Evolutionary conservation across 768 basidiomycete species (phyloP).

Genomic region (Myochromella boudieri): DNA sequence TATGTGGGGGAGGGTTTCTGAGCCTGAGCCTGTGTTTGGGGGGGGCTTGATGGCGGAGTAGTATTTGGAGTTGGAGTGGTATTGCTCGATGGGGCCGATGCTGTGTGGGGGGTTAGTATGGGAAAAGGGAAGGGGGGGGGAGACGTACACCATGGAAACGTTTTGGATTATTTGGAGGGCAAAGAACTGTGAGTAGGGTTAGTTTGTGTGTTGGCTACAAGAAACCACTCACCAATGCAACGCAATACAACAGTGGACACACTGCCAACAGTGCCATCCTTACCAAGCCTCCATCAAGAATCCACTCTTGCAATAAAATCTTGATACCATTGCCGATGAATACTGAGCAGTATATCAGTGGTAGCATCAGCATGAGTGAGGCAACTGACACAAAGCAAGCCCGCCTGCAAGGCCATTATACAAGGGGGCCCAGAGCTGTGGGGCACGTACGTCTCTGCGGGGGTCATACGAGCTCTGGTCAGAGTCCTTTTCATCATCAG

Average conservation of each 20-base stretch:
- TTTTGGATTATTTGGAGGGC: conserved; percentile 71
- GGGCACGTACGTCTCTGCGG: conserved; percentile 22
- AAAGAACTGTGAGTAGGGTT: conserved; percentile 56
- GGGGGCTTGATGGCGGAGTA: conserved; percentile 69
- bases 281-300: conserved; percentile 55
- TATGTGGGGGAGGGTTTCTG: conserved; percentile 67
- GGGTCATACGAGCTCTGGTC: conserved; percentile 24
- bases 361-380: conserved; percentile 32
- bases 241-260: conserved; percentile 69
- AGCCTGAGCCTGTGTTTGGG: conserved; percentile 42
- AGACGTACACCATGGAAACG: conserved; percentile 59
- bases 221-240: conserved; percentile 53
- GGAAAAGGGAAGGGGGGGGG: conserved; percentile 19
- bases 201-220: conserved; percentile 18
- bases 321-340: conserved; percentile 68
- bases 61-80: conserved; percentile 76
- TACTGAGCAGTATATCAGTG: conserved; percentile 41
- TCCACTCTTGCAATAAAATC: conserved; percentile 62
- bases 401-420: conserved; percentile 67
- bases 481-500: conserved; percentile 22
- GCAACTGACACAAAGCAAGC: conserved; percentile 47
- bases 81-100: conserved; percentile 79
- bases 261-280: conserved; percentile 66
- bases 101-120: conserved; percentile 24
- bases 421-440: conserved; percentile 59